These are phyloP conservation scores for Hypoxylon fragiforme DNA, from an alignment of 495 filamentous ascomycete species.

Conservation along the genomic window DNA sequence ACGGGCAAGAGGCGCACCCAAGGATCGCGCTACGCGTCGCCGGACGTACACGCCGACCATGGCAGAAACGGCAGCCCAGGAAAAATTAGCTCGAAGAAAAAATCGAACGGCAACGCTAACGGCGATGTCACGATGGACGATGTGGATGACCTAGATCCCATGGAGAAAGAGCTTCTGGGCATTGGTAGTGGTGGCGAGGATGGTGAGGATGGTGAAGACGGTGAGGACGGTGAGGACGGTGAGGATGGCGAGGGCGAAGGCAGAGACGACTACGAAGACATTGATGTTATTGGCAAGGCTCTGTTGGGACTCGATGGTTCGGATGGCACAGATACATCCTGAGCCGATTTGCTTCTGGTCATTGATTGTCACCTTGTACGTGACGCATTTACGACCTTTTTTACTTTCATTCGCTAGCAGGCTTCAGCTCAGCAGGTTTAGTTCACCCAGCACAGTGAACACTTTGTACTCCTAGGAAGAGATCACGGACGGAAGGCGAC, in stretches of 20 bases:
- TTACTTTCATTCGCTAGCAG: no score
- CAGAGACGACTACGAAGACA: conserved; percentile 50
- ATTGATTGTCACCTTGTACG: no score
- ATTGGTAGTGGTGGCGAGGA: conserved; percentile 45
- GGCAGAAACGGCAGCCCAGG: conserved; percentile 28
- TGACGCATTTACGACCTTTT: no score
- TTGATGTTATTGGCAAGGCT: conserved; percentile 58
- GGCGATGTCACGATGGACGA: conserved; percentile 49
- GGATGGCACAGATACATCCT: conserved; percentile 35
- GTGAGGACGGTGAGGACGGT: conserved; percentile 35
- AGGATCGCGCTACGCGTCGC: conserved; percentile 28
- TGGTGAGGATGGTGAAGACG: conserved; percentile 29
- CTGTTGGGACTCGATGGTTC: conserved; percentile 52
- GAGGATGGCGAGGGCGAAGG: conserved; percentile 36
- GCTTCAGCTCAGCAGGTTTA: no score
- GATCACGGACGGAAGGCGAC: conserved; percentile 1
- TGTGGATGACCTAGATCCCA: conserved; percentile 54
- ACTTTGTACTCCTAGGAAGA: conserved; percentile 15
- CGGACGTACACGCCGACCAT: conserved; percentile 22
- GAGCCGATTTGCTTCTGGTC: no score
- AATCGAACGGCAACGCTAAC: conserved; percentile 33
- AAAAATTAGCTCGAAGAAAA: conserved; percentile 39
- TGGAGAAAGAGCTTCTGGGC: conserved; percentile 55
- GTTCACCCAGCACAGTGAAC: neutral
- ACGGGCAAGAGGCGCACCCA: conserved; percentile 42